Evolutionary conservation across 345 rosid species (phyloP), one percentile per base, ranked within the genome.

Genomic region (Conringia planisiliqua): DNA sequence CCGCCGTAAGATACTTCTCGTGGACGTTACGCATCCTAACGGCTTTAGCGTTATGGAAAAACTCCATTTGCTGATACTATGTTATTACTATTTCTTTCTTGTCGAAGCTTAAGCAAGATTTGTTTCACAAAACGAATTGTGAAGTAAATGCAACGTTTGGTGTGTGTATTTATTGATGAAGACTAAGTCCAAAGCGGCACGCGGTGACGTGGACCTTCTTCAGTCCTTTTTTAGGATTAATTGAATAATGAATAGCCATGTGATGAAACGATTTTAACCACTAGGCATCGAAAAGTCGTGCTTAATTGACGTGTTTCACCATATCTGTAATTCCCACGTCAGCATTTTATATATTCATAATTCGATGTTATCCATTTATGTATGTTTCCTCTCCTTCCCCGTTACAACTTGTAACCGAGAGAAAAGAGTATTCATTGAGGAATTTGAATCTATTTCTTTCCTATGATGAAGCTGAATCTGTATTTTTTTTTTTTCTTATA

Each of bases 21-120:
- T 88, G 97, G 73, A 86, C 82, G 86, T 88, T 85, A 29, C 87
- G 83, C 27, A 91, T 84, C 27, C 96, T 88, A 39, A 94, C 91
- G 30, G 87, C 89, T 79, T 80, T 90, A 40, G 92, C 97, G 79
- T 89, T 88, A 36, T 75, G 72, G 83, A 90, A 90, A 68, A 87
- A 72, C 9, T 95, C 97, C 99, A 95, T 92, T 24, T 47, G 26
- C 22, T 66, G 51, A 73, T 64, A 55, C 29, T 43, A 56, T 44
- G 50, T 35, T 22, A 26, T 17, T 10, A 29, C 50, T 62, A 4
- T 4, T 57, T 63, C 26, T 12, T 54, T 57, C 17, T 73, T 32
- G 64, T 66, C 32, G 20, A 46, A 75, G 14, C 60, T 61, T 16
- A 0, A 11, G 4, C 10, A 52, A 42, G 48, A 13, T 30, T 30